Evolutionary conservation across 2,329 filamentous ascomycete genomes (phyloP).

Genomic region (Sporothrix globosa): DNA sequence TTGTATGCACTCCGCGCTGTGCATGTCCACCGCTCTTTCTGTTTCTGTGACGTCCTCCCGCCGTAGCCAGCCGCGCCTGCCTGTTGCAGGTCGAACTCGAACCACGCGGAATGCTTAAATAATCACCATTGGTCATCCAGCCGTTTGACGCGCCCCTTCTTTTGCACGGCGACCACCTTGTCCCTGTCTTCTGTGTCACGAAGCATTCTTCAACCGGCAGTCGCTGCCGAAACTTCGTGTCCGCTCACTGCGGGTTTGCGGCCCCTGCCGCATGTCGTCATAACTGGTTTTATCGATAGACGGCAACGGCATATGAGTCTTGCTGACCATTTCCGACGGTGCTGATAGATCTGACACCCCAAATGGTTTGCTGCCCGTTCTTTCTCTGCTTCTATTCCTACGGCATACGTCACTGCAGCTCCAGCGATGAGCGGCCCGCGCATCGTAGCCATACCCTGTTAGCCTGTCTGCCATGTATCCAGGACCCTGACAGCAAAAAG

Average conservation of each 20-base stretch:
- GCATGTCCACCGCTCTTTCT: constrained; percentile 24
- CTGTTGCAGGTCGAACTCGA: neutral
- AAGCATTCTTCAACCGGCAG: constrained; percentile 16
- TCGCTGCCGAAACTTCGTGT: constrained; percentile 8
- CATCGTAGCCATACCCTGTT: neutral
- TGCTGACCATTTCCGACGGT: neutral
- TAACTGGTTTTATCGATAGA: neutral
- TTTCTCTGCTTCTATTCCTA: neutral
- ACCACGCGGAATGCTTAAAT: constrained; percentile 23
- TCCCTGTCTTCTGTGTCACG: constrained; percentile 1
- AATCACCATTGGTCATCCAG: constrained; percentile 26
- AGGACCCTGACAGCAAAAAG: neutral
- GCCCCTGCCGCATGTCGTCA: constrained; percentile 25
- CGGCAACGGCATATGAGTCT: neutral
- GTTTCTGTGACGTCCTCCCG: neutral
- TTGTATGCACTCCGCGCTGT: neutral
- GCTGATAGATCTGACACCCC: no score
- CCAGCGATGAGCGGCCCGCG: neutral
- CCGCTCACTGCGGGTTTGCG: neutral
- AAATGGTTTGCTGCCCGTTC: neutral
- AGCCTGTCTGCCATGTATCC: no score
- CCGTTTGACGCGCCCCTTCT: neutral
- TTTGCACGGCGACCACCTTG: neutral
- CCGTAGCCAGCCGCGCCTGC: constrained; percentile 20
- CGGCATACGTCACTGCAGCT: neutral